Percentiles rank a stretch among this genome's conserved stretches.
Evolutionary conservation across 768 basidiomycete genomes (phyloP).

Genomic region (Agaricus sinodeliciosus): DNA sequence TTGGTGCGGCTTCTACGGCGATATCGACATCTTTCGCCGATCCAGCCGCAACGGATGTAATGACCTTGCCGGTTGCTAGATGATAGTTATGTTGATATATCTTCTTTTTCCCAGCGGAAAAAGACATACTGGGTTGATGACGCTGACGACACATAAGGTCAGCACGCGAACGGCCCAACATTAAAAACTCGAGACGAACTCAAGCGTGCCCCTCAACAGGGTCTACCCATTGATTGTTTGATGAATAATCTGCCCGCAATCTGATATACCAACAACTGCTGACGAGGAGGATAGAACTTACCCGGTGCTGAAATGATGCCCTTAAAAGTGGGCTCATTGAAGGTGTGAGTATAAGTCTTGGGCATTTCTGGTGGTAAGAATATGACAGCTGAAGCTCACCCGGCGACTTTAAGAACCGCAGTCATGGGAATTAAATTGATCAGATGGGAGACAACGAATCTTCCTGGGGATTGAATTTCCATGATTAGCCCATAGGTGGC

Average conservation of each 20-base stretch:
- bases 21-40: slow-evolving; percentile 34
- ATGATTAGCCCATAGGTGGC: no score
- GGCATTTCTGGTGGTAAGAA: slow-evolving; percentile 22
- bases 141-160: slow-evolving; percentile 25
- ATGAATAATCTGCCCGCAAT: slow-evolving; percentile 15
- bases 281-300: neutral
- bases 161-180: neutral
- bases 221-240: slow-evolving; percentile 21
- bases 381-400: no score
- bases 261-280: no score
- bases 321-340: slow-evolving; percentile 50
- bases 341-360: slow-evolving; percentile 36
- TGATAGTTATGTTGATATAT: neutral
- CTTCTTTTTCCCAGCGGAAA: no score
- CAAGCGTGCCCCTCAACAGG: slow-evolving; percentile 17
- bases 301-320: slow-evolving; percentile 57
- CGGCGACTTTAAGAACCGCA: no score
- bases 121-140: slow-evolving; percentile 40
- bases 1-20: slow-evolving; percentile 58
- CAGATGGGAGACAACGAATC: no score
- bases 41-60: slow-evolving; percentile 46
- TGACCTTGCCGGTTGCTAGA: slow-evolving; percentile 51
- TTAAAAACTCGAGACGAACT: slow-evolving; percentile 12
- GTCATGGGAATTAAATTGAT: no score
- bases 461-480: no score